phyloP scores from a whole-genome alignment of 2,329 filamentous ascomycete genomes.

The Aspergillus ochraceus region DNA sequence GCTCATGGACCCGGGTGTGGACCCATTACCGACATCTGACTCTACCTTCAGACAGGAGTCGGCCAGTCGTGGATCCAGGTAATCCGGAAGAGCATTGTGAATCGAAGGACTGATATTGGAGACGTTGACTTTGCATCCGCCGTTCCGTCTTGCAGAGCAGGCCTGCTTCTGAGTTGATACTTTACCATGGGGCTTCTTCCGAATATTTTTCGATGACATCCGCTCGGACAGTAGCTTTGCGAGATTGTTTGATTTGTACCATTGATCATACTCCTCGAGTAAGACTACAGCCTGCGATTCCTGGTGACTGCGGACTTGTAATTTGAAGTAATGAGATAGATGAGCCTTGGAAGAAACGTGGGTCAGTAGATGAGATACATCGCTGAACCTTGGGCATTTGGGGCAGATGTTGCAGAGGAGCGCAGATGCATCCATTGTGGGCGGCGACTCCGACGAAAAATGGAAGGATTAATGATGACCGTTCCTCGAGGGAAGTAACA shows the following conservation, averaged over 20 bases:
- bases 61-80: conserved; percentile 31
- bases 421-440: conserved; percentile 55
- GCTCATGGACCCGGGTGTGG: conserved; percentile 3
- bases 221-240: conserved; percentile 74
- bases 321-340: conserved; percentile 77
- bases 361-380: conserved; percentile 87
- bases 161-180: conserved; percentile 2
- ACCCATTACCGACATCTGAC: neutral
- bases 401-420: conserved; percentile 83
- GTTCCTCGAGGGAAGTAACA: conserved; percentile 26
- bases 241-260: conserved; percentile 73
- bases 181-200: conserved; percentile 45
- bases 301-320: conserved; percentile 68
- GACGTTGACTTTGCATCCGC: conserved; percentile 4
- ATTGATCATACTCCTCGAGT: conserved; percentile 70
- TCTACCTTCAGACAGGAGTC: conserved; percentile 12
- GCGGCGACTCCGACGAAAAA: conserved; percentile 19
- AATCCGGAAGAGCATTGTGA: conserved; percentile 17
- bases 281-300: conserved; percentile 64
- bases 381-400: conserved; percentile 77
- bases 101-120: neutral
- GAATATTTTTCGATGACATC: conserved; percentile 73
- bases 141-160: conserved; percentile 7
- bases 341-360: conserved; percentile 94
- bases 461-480: conserved; percentile 9